A percentile compares a stretch with the other conserved stretches of the same genome.
Conservation (phyloP, 345 rosid species). For the Citrus trifoliata region DNA sequence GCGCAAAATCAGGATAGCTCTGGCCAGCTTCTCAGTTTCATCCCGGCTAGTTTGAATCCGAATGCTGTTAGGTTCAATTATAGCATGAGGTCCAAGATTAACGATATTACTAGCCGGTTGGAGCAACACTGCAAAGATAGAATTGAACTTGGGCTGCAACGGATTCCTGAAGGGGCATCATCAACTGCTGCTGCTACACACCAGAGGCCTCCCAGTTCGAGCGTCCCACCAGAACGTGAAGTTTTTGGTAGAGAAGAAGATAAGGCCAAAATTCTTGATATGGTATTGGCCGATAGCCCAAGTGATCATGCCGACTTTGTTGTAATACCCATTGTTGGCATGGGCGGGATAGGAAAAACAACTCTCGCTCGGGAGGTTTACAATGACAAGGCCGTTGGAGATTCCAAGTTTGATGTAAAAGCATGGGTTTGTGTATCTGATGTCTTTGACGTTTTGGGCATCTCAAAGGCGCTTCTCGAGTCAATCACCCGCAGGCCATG, state of each 20-base stretch:
- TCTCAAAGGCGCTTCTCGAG: background rate
- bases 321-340: background rate
- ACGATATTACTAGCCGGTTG: background rate
- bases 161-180: background rate
- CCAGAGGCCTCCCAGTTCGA: background rate
- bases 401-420: background rate
- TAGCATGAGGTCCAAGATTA: background rate
- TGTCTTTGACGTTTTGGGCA: background rate
- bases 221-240: background rate
- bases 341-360: slow-evolving; percentile 6
- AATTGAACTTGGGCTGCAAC: background rate
- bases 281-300: background rate
- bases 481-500: background rate
- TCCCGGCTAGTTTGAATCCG: background rate
- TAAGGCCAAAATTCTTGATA: background rate
- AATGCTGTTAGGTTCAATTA: background rate
- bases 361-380: background rate
- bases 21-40: no score
- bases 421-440: slow-evolving; percentile 2
- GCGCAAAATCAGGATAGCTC: no score
- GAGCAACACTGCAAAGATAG: background rate
- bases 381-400: background rate
- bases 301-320: background rate
- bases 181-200: no score
- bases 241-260: background rate